A percentile compares a stretch with the other conserved stretches of the same genome.
Conservation (phyloP, 768 basidiomycete genomes). For the Strobilomyces confusus region DNA sequence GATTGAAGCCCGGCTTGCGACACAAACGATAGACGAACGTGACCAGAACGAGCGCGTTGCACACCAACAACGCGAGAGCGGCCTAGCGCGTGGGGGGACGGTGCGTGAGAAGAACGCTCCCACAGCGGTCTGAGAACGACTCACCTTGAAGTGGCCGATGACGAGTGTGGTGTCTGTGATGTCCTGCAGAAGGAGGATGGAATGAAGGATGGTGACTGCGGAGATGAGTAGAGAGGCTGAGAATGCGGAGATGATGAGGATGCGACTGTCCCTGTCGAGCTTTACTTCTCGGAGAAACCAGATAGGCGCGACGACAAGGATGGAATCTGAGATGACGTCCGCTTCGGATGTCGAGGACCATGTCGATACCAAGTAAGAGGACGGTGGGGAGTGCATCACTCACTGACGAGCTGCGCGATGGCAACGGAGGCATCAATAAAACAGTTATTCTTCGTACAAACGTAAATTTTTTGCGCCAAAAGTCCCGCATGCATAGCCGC, state of each 20-base stretch:
- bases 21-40: constrained; percentile 16
- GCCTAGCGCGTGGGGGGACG: constrained; percentile 5
- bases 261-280: constrained; percentile 15
- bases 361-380: neutral
- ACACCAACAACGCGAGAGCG: constrained; percentile 18
- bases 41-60: constrained; percentile 19
- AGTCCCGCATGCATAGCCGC: constrained; percentile 13
- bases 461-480: constrained; percentile 16
- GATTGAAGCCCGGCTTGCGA: neutral
- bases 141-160: constrained; percentile 26
- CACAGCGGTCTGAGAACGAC: neutral
- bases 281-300: constrained; percentile 14
- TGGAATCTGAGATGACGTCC: constrained; percentile 19
- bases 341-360: constrained; percentile 8
- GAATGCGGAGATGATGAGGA: constrained; percentile 20
- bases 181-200: constrained; percentile 16
- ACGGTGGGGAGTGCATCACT: neutral
- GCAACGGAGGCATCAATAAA: neutral
- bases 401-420: constrained; percentile 24
- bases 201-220: constrained; percentile 21
- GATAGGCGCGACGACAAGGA: constrained; percentile 16
- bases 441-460: constrained; percentile 9
- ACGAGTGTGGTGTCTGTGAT: constrained; percentile 1
- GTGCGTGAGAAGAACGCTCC: neutral
- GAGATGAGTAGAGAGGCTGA: constrained; percentile 23